Percentiles rank a stretch among this genome's conserved stretches.
phyloP scores from a whole-genome alignment of 139 green algal genomes.

The Eudorina sp. region DNA sequence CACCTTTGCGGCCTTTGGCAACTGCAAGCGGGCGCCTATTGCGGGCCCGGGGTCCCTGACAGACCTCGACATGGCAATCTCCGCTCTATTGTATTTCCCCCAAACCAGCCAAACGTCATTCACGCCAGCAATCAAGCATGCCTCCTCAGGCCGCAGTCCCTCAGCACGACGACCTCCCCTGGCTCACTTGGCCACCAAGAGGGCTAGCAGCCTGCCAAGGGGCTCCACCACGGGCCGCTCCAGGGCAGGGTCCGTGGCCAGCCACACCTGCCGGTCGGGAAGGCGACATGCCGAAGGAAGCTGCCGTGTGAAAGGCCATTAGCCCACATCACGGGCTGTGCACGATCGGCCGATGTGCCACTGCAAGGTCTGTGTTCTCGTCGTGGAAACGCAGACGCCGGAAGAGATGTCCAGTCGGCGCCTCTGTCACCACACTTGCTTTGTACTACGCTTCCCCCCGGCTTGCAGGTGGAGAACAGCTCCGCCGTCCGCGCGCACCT shows the following conservation, averaged over 20 bases:
- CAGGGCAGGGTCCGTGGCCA: conserved; percentile 70
- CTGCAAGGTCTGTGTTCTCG: not conserved
- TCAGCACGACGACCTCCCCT: too few species aligned
- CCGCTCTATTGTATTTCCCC: not conserved
- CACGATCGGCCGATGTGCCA: too few species aligned
- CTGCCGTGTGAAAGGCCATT: too few species aligned
- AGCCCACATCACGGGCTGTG: too few species aligned
- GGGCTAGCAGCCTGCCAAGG: conserved; percentile 38
- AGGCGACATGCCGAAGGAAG: too few species aligned
- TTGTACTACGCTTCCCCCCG: not conserved
- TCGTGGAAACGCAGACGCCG: not conserved
- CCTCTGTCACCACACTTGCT: not conserved
- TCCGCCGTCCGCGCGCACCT: conserved; percentile 37
- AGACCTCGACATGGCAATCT: not conserved
- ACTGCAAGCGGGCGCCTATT: not conserved
- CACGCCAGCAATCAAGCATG: not conserved
- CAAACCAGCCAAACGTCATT: not conserved
- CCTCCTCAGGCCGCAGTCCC: not conserved
- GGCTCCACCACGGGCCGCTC: conserved; percentile 79
- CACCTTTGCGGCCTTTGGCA: not conserved
- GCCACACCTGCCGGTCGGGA: conserved; percentile 65
- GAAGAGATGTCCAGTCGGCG: not conserved
- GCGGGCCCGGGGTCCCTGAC: not conserved
- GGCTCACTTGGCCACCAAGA: conserved; percentile 27
- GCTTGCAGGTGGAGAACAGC: not conserved